A percentile compares a stretch with the other conserved stretches of the same genome.
Evolutionary conservation across 371 early-diverging fungal genomes (phyloP).

Genomic region (Mortierella sp.): DNA sequence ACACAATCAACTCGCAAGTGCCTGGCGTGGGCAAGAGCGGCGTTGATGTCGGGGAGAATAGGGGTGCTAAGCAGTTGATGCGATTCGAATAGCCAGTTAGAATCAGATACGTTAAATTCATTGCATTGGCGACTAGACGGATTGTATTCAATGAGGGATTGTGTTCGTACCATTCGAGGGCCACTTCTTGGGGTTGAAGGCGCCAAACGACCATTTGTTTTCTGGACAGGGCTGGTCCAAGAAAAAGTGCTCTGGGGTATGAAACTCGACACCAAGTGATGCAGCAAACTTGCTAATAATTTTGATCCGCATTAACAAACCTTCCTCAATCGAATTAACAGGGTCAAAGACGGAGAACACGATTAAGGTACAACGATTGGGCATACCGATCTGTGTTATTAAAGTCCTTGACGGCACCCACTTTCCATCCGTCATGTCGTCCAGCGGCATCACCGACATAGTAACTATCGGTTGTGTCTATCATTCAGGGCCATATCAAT

Average conservation of each 20-base stretch:
- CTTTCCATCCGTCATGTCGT: constrained; percentile 74
- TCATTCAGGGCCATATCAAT: not conserved
- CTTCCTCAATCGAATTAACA: not conserved
- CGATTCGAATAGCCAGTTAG: not conserved
- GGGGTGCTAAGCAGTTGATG: constrained; percentile 22
- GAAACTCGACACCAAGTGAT: constrained; percentile 79
- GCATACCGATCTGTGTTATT: constrained; percentile 79
- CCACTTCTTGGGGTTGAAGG: constrained; percentile 69
- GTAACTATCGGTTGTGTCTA: constrained; percentile 70
- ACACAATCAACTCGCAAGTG: constrained; percentile 75
- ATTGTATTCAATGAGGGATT: no score
- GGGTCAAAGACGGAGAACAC: not conserved
- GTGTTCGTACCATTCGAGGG: constrained; percentile 53
- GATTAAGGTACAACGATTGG: not conserved
- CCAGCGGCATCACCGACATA: constrained; percentile 97
- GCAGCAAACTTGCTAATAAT: constrained; percentile 81
- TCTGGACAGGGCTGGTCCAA: constrained; percentile 63
- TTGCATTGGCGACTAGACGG: no score
- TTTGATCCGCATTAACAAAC: constrained; percentile 12
- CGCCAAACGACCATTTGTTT: constrained; percentile 62
- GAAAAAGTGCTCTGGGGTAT: constrained; percentile 91
- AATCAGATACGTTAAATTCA: not conserved
- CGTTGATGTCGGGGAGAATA: constrained; percentile 51
- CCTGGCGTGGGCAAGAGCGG: constrained; percentile 58
- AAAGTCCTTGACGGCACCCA: constrained; percentile 75